A percentile compares a stretch with the other conserved stretches of the same genome.
Conservation (phyloP, 2,329 filamentous ascomycete genomes). For the Dendrostoma leiphaemia region DNA sequence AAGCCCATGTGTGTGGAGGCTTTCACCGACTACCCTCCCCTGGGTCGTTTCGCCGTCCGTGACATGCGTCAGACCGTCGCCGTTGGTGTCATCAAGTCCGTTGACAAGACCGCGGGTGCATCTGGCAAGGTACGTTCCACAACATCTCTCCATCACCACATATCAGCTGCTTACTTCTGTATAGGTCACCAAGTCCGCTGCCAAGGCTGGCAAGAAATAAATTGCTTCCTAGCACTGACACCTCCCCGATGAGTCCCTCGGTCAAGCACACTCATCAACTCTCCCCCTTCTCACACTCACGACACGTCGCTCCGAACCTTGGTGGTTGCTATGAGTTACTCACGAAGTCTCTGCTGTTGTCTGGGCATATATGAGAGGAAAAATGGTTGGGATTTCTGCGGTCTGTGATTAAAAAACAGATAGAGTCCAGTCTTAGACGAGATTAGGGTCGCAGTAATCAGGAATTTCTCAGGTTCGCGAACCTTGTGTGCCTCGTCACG, state of each 20-base stretch:
- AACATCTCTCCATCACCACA: slow-evolving; percentile 20
- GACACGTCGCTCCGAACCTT: slow-evolving; percentile 24
- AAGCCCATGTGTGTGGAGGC: slow-evolving; percentile 99
- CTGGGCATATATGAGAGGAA: slow-evolving; percentile 30
- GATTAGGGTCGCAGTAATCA: slow-evolving; percentile 23
- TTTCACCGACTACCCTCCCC: slow-evolving; percentile 99
- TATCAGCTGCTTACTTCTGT: slow-evolving; percentile 25
- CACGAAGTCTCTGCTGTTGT: slow-evolving; percentile 28
- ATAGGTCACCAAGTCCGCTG: slow-evolving; percentile 64
- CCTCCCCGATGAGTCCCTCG: slow-evolving; percentile 13
- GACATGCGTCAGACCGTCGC: slow-evolving; percentile 92
- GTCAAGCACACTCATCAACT: slow-evolving; percentile 16
- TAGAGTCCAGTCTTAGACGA: slow-evolving; percentile 33
- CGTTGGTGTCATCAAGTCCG: slow-evolving; percentile 92
- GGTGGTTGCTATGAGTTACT: slow-evolving; percentile 19
- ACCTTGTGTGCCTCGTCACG: neutral
- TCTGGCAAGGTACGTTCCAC: slow-evolving; percentile 49
- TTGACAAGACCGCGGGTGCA: slow-evolving; percentile 61
- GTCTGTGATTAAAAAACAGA: slow-evolving; percentile 27
- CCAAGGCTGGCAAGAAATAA: slow-evolving; percentile 77
- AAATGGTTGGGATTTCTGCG: slow-evolving; percentile 31
- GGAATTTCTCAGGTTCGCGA: slow-evolving; percentile 16
- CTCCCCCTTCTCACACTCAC: slow-evolving; percentile 9
- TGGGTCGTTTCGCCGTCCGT: slow-evolving; percentile 99
- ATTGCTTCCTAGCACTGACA: slow-evolving; percentile 22